These are phyloP conservation scores for Gossypium turneri DNA, from an alignment of 345 rosid genomes.

Conservation along the genomic window DNA sequence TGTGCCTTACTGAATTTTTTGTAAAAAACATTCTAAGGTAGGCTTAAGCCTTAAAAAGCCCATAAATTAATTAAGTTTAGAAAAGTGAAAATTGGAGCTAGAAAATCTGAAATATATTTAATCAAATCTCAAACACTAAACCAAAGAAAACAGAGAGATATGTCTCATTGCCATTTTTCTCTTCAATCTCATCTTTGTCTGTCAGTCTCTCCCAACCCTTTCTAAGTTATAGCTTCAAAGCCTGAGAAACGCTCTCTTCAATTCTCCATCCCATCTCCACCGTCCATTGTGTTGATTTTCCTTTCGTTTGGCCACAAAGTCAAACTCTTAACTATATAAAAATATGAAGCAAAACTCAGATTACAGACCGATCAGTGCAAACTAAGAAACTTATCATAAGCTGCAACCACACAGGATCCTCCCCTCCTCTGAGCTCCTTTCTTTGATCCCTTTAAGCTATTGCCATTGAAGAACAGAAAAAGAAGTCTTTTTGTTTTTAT, in stretches of 20 bases:
- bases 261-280: conserved; percentile 14
- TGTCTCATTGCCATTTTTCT: not conserved
- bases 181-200: not conserved
- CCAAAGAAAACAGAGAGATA: not conserved
- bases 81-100: not conserved
- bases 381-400: conserved; percentile 9
- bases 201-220: not conserved
- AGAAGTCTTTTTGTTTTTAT: not conserved
- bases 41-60: not conserved
- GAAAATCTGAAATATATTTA: not conserved
- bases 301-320: conserved; percentile 6
- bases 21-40: not conserved
- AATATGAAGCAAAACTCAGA: conserved; percentile 3
- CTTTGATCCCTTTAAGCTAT: conserved; percentile 39
- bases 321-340: conserved; percentile 7
- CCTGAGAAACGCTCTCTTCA: not conserved
- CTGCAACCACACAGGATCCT: conserved; percentile 32
- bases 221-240: not conserved
- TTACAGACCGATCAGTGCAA: conserved; percentile 9
- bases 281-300: conserved; percentile 41
- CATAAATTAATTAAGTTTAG: not conserved
- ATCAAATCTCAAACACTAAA: not conserved
- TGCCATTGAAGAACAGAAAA: conserved; percentile 37
- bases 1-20: too few species aligned
- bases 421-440: not conserved